Percentiles rank a stretch among this genome's conserved stretches.
phyloP scores from a whole-genome alignment of 2,329 filamentous ascomycete species.

The Cytospora paraplurivora region DNA sequence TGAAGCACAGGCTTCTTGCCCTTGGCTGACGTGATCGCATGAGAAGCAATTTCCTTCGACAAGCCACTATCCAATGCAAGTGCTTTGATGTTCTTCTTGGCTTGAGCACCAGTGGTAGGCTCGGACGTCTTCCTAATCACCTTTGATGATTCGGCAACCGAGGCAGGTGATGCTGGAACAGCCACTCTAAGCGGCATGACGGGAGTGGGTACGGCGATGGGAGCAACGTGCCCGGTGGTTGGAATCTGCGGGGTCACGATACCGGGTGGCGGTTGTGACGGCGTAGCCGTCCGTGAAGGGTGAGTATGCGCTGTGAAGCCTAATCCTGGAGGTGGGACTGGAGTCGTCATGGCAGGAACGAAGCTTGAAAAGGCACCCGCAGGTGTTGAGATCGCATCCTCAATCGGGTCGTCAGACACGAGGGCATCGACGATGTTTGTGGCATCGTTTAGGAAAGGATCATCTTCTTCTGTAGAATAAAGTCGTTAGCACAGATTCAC shows the following conservation, averaged over 20 bases:
- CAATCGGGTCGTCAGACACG: slow-evolving; percentile 60
- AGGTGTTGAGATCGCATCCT: slow-evolving; percentile 12
- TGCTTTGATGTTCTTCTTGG: slow-evolving; percentile 43
- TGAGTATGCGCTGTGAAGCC: slow-evolving; percentile 22
- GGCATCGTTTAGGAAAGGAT: slow-evolving; percentile 63
- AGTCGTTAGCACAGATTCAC: slow-evolving; percentile 44
- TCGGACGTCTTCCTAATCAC: slow-evolving; percentile 32
- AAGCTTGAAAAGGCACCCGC: slow-evolving; percentile 12
- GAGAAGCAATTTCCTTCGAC: slow-evolving; percentile 49
- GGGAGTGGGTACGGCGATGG: slow-evolving; percentile 33
- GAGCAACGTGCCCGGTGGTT: slow-evolving; percentile 22
- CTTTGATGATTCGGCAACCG: slow-evolving; percentile 29
- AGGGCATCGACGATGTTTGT: slow-evolving; percentile 67
- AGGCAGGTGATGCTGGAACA: slow-evolving; percentile 30
- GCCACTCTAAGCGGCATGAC: slow-evolving; percentile 39
- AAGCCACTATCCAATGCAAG: slow-evolving; percentile 49
- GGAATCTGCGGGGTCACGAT: slow-evolving; percentile 24
- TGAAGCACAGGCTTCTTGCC: slow-evolving; percentile 46
- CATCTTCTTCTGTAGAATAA: slow-evolving; percentile 59
- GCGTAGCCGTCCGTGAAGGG: slow-evolving; percentile 29
- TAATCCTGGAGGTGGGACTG: slow-evolving; percentile 28
- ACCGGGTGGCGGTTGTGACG: slow-evolving; percentile 27
- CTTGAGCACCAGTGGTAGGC: slow-evolving; percentile 29
- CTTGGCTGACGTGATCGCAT: slow-evolving; percentile 38
- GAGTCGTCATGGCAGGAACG: slow-evolving; percentile 7